These are phyloP conservation scores for Boletus semigastroideus DNA, from an alignment of 1,284 basidiomycete genomes.

Conservation along the genomic window DNA sequence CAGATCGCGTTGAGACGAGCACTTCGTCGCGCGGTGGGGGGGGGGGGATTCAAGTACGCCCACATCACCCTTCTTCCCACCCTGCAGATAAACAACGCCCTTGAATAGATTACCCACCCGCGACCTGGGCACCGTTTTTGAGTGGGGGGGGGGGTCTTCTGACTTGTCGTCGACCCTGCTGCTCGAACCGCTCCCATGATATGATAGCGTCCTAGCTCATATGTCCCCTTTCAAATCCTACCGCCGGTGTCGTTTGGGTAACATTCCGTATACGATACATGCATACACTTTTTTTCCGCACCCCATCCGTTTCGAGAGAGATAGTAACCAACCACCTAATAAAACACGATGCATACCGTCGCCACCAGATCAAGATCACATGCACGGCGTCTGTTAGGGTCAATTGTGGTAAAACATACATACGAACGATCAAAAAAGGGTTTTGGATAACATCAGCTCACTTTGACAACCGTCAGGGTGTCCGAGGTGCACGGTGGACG, in stretches of 20 bases:
- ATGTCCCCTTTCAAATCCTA: no score
- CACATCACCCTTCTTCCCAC: no score
- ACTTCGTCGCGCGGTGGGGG: no score
- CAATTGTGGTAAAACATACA: neutral
- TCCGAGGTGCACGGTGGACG: conserved; percentile 15
- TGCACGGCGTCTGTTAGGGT: neutral
- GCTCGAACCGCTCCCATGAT: no score
- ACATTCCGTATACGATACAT: no score
- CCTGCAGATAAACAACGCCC: no score
- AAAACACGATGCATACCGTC: neutral
- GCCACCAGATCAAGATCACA: no score
- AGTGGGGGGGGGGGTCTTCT: neutral
- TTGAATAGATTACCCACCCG: neutral
- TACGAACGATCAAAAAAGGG: neutral
- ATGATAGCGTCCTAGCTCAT: no score
- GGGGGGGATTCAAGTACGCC: no score
- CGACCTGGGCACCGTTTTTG: neutral
- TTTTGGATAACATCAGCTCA: neutral
- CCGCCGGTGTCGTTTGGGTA: no score
- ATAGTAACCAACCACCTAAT: conserved; percentile 5
- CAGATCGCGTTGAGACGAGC: neutral
- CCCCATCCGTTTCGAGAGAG: neutral
- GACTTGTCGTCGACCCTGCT: no score
- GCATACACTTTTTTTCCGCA: no score
- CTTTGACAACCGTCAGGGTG: conserved; percentile 3